Evolutionary conservation across 2,329 filamentous ascomycete species (phyloP).

Genomic region (Xylariales sp.): DNA sequence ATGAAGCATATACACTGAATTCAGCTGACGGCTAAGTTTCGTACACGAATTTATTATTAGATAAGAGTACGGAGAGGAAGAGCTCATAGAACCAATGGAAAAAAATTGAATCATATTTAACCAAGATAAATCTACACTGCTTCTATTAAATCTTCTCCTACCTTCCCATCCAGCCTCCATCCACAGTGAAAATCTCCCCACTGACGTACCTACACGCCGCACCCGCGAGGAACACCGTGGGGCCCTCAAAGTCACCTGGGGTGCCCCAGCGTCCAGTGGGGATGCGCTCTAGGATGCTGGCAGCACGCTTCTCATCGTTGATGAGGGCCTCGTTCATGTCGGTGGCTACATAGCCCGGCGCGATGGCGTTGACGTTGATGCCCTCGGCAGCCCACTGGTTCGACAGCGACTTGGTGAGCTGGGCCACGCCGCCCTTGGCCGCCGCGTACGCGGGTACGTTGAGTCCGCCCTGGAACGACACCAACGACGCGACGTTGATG

Average conservation of each 20-base stretch:
- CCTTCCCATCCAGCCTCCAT: slow-evolving; percentile 91
- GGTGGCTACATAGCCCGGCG: slow-evolving; percentile 86
- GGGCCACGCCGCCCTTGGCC: slow-evolving; percentile 78
- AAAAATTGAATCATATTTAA: too few species aligned
- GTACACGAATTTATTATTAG: too few species aligned
- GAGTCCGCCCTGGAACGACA: slow-evolving; percentile 81
- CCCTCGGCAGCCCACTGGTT: slow-evolving; percentile 78
- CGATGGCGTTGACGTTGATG: slow-evolving; percentile 82
- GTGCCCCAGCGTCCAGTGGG: slow-evolving; percentile 79
- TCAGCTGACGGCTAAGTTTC: too few species aligned
- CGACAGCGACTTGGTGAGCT: slow-evolving; percentile 77
- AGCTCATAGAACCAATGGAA: too few species aligned
- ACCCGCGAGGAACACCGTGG: slow-evolving; percentile 72
- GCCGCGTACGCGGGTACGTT: slow-evolving; percentile 86
- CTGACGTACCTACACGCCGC: slow-evolving; percentile 73
- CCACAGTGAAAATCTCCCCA: slow-evolving; percentile 77
- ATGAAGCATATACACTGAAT: too few species aligned
- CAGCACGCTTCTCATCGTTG: slow-evolving; percentile 63
- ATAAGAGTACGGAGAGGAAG: too few species aligned
- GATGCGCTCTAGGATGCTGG: slow-evolving; percentile 74
- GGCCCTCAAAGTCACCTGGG: slow-evolving; percentile 85
- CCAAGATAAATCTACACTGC: too few species aligned
- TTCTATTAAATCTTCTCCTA: too few species aligned
- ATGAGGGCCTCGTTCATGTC: slow-evolving; percentile 89
- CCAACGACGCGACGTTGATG: slow-evolving; percentile 72